A percentile compares a stretch with the other conserved stretches of the same genome.
Evolutionary conservation across 371 early-diverging fungal genomes (phyloP).

Genomic region (Rhizomucor pusillus): DNA sequence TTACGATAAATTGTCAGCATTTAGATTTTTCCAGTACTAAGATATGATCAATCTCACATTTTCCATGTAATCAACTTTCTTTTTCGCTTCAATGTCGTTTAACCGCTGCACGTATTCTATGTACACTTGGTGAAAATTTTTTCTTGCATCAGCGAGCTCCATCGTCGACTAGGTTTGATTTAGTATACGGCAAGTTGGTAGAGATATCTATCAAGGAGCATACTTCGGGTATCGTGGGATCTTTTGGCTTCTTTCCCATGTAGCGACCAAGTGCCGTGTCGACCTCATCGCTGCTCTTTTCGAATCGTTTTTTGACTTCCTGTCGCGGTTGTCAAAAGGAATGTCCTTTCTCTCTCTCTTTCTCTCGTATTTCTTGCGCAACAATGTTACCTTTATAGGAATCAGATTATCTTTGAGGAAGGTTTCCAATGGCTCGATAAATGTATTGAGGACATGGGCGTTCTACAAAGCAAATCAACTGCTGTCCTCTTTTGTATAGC

Average conservation of each 20-base stretch:
- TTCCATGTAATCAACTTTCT: slow-evolving; percentile 75
- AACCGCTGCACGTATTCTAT: slow-evolving; percentile 67
- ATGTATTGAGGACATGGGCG: slow-evolving; percentile 62
- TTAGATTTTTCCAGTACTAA: not conserved
- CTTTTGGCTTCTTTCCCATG: slow-evolving; percentile 62
- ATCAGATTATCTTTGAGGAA: slow-evolving; percentile 57
- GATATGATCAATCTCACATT: slow-evolving; percentile 46
- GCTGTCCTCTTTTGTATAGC: too few relatives aligned
- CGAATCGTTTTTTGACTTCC: slow-evolving; percentile 65
- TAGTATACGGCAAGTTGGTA: not conserved
- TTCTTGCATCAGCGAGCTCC: slow-evolving; percentile 60
- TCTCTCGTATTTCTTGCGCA: too few relatives aligned
- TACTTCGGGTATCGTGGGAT: slow-evolving; percentile 56
- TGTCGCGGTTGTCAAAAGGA: slow-evolving; percentile 14
- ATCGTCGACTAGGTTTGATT: slow-evolving; percentile 42
- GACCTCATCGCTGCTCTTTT: slow-evolving; percentile 64
- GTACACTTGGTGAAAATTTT: slow-evolving; percentile 58
- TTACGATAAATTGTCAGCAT: not conserved
- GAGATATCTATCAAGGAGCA: not conserved
- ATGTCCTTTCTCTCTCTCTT: too few relatives aligned
- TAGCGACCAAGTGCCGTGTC: slow-evolving; percentile 59
- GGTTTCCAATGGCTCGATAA: slow-evolving; percentile 61
- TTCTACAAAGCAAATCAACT: slow-evolving; percentile 31
- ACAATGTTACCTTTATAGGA: slow-evolving; percentile 55
- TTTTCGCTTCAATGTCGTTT: slow-evolving; percentile 66